A percentile compares a stretch with the other conserved stretches of the same genome.
These are phyloP conservation scores for Loxodes magnus DNA, from an alignment of 73 alveolate genomes.

Conservation along the genomic window DNA sequence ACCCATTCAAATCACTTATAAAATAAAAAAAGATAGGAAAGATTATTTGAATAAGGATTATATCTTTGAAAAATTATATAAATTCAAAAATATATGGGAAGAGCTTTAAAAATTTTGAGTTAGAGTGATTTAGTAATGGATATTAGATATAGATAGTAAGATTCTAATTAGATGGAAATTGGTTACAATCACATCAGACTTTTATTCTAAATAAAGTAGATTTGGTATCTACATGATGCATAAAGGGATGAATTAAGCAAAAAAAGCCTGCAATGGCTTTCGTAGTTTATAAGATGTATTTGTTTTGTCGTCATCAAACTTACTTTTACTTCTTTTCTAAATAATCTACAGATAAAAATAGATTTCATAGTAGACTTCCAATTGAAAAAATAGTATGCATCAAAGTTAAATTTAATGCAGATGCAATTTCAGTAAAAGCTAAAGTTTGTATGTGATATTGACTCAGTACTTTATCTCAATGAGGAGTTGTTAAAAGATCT, in stretches of 20 bases:
- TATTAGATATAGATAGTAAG: slow-evolving; percentile 78
- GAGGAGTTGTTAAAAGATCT: slow-evolving; percentile 97
- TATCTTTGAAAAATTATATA: slow-evolving; percentile 62
- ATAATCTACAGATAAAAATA: slow-evolving; percentile 86
- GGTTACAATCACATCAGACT: slow-evolving; percentile 94
- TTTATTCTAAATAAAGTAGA: slow-evolving; percentile 95
- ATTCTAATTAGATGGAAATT: no score
- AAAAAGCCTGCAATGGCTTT: slow-evolving; percentile 98
- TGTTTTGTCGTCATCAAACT: slow-evolving; percentile 97
- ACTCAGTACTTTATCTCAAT: slow-evolving; percentile 94
- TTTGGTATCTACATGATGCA: slow-evolving; percentile 97
- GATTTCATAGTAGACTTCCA: slow-evolving; percentile 91
- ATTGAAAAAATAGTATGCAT: slow-evolving; percentile 99
- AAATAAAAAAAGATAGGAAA: slow-evolving; percentile 48
- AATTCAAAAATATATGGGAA: slow-evolving; percentile 97
- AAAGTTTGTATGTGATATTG: slow-evolving; percentile 97
- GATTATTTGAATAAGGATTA: slow-evolving; percentile 44
- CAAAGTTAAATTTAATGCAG: slow-evolving; percentile 97
- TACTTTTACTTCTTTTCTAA: slow-evolving; percentile 86
- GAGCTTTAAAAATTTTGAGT: slow-evolving; percentile 98
- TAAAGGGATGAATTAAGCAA: slow-evolving; percentile 85
- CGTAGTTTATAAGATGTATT: slow-evolving; percentile 95
- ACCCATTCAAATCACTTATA: slow-evolving; percentile 49
- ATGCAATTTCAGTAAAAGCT: slow-evolving; percentile 99
- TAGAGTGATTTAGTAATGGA: slow-evolving; percentile 94